A percentile compares a stretch with the other conserved stretches of the same genome.
phyloP scores from a whole-genome alignment of 495 filamentous ascomycete genomes.

The Penicillium lagena region DNA sequence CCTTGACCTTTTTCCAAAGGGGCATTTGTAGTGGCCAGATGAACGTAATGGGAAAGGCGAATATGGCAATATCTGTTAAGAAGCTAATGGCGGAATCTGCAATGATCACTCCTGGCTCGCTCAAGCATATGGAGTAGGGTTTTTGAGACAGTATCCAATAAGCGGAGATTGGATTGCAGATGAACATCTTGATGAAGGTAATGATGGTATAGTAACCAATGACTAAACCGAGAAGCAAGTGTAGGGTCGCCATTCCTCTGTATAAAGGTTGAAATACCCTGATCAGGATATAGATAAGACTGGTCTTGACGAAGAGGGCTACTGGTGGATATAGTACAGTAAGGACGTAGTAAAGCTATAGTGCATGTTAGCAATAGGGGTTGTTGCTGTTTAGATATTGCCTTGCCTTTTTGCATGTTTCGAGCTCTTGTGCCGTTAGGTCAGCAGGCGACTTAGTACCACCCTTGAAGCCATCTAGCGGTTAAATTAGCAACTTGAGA shows the following conservation, averaged over 20 bases:
- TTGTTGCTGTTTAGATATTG: too few relatives aligned
- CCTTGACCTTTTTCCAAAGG: conserved; percentile 17
- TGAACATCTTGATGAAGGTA: conserved; percentile 21
- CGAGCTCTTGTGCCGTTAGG: neutral
- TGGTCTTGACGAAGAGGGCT: conserved; percentile 24
- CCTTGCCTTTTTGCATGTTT: neutral
- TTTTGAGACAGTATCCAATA: conserved; percentile 13
- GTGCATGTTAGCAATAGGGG: neutral
- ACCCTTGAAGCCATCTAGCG: neutral
- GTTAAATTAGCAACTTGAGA: neutral
- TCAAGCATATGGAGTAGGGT: conserved; percentile 13
- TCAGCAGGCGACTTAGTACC: neutral
- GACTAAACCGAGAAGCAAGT: conserved; percentile 20
- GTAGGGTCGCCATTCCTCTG: conserved; percentile 13
- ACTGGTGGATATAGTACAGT: conserved; percentile 25
- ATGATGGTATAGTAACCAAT: conserved; percentile 20
- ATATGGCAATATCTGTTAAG: conserved; percentile 24
- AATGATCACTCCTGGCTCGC: conserved; percentile 20
- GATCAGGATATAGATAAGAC: conserved; percentile 22
- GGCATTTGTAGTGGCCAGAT: conserved; percentile 24
- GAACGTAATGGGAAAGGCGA: conserved; percentile 21
- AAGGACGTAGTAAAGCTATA: conserved; percentile 10
- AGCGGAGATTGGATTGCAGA: conserved; percentile 20
- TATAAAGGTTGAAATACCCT: conserved; percentile 21
- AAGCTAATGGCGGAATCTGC: conserved; percentile 25